Evolutionary conservation across 306 rosid species (phyloP).

Genomic region (Cyamopsis tetragonoloba): DNA sequence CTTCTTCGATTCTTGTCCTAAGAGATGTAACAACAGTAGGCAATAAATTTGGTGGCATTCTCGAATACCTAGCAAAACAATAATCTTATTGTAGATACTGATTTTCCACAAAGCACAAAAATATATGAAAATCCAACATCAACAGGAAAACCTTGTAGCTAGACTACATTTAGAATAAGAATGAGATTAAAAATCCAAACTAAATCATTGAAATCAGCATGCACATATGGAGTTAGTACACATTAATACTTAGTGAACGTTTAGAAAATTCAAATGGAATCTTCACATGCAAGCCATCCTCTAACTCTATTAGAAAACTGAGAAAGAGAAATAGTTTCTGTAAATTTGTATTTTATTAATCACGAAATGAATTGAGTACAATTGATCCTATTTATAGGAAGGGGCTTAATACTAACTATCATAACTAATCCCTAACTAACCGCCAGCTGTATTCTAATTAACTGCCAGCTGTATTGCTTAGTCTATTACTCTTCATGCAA

Average conservation of each 20-base stretch:
- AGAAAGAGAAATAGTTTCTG: too few species aligned
- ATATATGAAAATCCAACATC: neutral
- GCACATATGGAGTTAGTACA: neutral
- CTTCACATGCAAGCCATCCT: neutral
- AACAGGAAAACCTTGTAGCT: neutral
- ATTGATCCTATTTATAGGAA: too few species aligned
- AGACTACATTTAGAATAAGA: neutral
- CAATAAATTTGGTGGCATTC: conserved; percentile 87
- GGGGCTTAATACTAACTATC: too few species aligned
- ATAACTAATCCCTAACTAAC: too few species aligned
- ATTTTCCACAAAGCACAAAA: conserved; percentile 19
- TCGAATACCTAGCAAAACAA: conserved; percentile 62
- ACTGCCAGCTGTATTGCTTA: too few species aligned
- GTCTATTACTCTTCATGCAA: too few species aligned
- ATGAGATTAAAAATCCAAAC: neutral
- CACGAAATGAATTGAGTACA: too few species aligned
- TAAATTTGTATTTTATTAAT: too few species aligned
- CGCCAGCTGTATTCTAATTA: too few species aligned
- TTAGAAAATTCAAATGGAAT: neutral
- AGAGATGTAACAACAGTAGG: conserved; percentile 62
- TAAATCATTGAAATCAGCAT: neutral
- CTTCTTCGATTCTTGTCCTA: conserved; percentile 60
- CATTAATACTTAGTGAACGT: neutral
- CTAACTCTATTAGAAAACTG: too few species aligned
- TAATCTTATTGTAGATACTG: conserved; percentile 1